phyloP scores from a whole-genome alignment of 495 filamentous ascomycete genomes.

The Cercophora sp. region DNA sequence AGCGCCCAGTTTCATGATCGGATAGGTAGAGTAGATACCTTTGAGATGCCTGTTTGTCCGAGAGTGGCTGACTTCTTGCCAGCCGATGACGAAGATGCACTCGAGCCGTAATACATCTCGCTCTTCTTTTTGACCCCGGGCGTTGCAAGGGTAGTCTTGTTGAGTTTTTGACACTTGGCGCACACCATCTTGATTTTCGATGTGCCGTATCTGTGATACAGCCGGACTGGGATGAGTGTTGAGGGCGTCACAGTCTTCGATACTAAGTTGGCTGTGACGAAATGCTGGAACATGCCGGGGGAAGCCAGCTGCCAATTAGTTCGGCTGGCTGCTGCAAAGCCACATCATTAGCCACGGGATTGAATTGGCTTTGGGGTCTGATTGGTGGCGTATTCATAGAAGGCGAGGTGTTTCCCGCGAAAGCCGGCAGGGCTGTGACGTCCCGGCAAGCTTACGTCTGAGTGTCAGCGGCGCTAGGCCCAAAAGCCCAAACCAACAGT shows the following conservation, averaged over 20 bases:
- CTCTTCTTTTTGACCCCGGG: slow-evolving; percentile 67
- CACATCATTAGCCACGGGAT: no score
- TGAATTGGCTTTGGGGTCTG: no score
- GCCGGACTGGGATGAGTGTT: no score
- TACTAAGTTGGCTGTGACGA: no score
- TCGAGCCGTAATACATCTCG: slow-evolving; percentile 69
- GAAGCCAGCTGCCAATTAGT: no score
- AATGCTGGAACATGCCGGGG: no score
- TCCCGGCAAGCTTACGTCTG: not conserved
- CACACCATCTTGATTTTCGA: slow-evolving; percentile 55
- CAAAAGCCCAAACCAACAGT: not conserved
- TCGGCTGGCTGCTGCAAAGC: no score
- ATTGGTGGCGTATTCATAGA: no score
- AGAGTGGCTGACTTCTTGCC: slow-evolving; percentile 47
- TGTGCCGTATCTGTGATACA: no score
- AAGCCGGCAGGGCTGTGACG: slow-evolving; percentile 15
- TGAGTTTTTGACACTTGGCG: slow-evolving; percentile 60
- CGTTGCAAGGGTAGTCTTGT: slow-evolving; percentile 63
- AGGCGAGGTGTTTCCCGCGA: no score
- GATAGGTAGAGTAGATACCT: slow-evolving; percentile 32
- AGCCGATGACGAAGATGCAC: slow-evolving; percentile 36
- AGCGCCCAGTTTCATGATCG: not conserved
- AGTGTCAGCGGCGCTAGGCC: not conserved
- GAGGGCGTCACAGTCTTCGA: no score
- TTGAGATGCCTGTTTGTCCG: slow-evolving; percentile 53